Conservation (phyloP, 495 filamentous ascomycete species). For the Penicillium alfredii region DNA sequence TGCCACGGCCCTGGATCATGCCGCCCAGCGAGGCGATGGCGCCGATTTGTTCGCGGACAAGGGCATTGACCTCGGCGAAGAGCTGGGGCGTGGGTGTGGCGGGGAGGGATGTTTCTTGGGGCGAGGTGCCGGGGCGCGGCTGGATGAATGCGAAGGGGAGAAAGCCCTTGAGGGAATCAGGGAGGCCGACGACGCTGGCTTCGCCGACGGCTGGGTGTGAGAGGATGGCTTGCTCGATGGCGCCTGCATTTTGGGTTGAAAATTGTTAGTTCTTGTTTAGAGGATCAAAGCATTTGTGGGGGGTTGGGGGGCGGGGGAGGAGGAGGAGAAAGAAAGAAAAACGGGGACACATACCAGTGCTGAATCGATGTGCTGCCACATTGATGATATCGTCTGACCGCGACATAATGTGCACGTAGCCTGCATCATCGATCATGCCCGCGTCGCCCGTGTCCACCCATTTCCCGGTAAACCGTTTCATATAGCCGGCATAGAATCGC, state of each 20-base stretch:
- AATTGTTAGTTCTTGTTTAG: not conserved
- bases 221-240: conserved; percentile 86
- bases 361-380: conserved; percentile 87
- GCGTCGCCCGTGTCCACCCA: conserved; percentile 92
- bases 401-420: conserved; percentile 82
- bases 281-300: no score
- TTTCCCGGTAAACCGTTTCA: conserved; percentile 69
- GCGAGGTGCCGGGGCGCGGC: conserved; percentile 38
- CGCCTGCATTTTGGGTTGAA: no score
- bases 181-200: conserved; percentile 78
- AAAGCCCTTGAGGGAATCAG: conserved; percentile 80
- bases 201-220: conserved; percentile 72
- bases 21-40: conserved; percentile 80
- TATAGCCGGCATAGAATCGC: conserved; percentile 73
- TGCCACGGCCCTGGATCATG: conserved; percentile 76
- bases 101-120: conserved; percentile 26
- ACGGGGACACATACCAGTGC: conserved; percentile 58
- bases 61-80: conserved; percentile 51
- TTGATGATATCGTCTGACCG: conserved; percentile 91
- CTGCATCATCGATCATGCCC: conserved; percentile 74
- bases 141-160: conserved; percentile 86
- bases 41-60: conserved; percentile 78
- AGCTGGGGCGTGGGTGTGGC: conserved; percentile 47
- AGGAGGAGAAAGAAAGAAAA: not conserved
- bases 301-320: no score